A percentile compares a stretch with the other conserved stretches of the same genome.
phyloP scores from a whole-genome alignment of 257 asterid species.

The Nicotiana attenuata region DNA sequence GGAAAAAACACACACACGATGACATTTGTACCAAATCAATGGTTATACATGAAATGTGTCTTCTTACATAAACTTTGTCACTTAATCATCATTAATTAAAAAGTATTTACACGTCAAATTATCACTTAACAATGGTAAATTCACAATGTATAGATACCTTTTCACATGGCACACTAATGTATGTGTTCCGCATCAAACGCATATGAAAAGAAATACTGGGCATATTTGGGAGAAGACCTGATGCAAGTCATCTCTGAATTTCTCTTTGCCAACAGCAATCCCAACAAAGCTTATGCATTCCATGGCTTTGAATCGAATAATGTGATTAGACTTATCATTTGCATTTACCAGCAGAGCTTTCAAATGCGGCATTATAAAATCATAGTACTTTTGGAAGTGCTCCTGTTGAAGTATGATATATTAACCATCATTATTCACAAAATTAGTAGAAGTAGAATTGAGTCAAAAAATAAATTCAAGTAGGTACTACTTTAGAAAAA shows the following conservation, averaged over 20 bases:
- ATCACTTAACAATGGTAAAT: no score
- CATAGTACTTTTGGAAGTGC: conserved; percentile 73
- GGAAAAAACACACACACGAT: no score
- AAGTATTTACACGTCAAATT: no score
- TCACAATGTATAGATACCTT: no score
- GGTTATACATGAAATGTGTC: no score
- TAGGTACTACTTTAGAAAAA: no score
- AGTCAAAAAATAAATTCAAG: neutral
- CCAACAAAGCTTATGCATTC: conserved; percentile 92
- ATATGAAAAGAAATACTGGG: no score
- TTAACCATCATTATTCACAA: neutral
- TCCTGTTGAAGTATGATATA: conserved; percentile 30
- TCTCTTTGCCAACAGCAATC: conserved; percentile 86
- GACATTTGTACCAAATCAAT: no score
- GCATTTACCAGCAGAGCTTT: conserved; percentile 72
- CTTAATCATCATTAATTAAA: no score
- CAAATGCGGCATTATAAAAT: conserved; percentile 81
- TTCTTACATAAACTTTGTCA: no score
- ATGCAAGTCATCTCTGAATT: conserved; percentile 34
- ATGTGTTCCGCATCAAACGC: no score
- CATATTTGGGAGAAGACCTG: neutral
- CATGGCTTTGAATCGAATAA: conserved; percentile 93
- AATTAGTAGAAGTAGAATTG: neutral
- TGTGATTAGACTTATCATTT: conserved; percentile 66
- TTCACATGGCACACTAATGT: conserved; percentile 52